Base-by-base conservation (phyloP, 1,284 basidiomycete genomes). In the Bondarzewia mesenterica region DNA sequence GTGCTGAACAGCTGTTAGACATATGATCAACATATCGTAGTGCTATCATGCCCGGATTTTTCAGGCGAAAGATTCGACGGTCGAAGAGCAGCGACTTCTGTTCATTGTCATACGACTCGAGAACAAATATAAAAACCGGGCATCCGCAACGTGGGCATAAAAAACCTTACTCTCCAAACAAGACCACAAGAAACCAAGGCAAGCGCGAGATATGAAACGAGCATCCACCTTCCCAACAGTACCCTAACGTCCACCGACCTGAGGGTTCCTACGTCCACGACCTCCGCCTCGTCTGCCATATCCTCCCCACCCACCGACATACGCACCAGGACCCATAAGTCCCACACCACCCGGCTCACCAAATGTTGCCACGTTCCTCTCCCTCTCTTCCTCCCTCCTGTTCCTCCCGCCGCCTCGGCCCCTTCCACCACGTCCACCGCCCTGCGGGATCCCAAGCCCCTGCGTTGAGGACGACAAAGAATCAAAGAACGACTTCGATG, bases 311-410 rank as follows among this genome's bases (percentile, higher is more conserved):
- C 76, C 75, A 46, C 70, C 68, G 12, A 77, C 73, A 54, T 78
- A 77, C 18, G 71, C 74, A 45, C 73, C 73, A 20, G 83, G 83
- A 0, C 85, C 84, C 71, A 86, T 73, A 45, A 86, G 61, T 8
- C 85, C 83, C 22, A 84, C 75, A 50, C 81, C 82, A 15, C 85
- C 85, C 5, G 86, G 81, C 61, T 89, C 87, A 4, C 86, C 86
- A 70, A 89, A 89, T 12, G 86, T 89, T 27, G 83, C 83, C 6
- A 89, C 77, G 57, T 89, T 89, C 63, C 77, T 76, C 63, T 86
- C 84, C 50, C 85, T 66, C 60, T 89, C 86, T 57, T 89, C 86
- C 57, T 89, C 86, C 42, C 86, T 64, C 54, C 85, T 74, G 57
- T 80, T 85, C 47, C 80, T 69, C 1, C 79, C 82, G 10, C 64